phyloP scores from a whole-genome alignment of 441 rosid genomes.

The Bocquillonia castaneifolia region DNA sequence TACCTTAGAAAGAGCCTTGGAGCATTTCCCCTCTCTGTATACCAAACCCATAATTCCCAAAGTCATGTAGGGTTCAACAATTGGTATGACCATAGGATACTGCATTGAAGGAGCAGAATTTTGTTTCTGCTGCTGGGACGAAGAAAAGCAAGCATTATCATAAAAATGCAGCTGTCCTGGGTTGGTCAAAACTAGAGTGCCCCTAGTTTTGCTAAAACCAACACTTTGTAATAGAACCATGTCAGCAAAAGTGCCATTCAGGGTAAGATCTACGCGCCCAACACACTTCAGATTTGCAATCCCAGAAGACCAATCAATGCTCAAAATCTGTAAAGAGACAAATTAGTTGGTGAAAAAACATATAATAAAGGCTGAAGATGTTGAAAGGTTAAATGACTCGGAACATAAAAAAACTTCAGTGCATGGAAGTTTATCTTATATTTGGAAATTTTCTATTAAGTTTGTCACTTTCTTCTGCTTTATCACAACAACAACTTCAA shows the following conservation, averaged over 20 bases:
- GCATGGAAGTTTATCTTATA: background rate
- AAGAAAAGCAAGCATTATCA: slow-evolving; percentile 39
- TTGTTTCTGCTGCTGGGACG: slow-evolving; percentile 44
- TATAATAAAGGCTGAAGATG: background rate
- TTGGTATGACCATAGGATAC: slow-evolving; percentile 45
- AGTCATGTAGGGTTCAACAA: slow-evolving; percentile 46
- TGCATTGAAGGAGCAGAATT: slow-evolving; percentile 36
- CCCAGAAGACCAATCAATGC: slow-evolving; percentile 56
- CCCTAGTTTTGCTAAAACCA: slow-evolving; percentile 30
- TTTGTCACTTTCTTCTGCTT: background rate
- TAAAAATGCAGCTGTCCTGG: slow-evolving; percentile 61
- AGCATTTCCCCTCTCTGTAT: slow-evolving; percentile 31
- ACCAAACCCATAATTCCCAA: slow-evolving; percentile 35
- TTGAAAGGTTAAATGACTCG: background rate
- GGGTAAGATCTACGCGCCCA: slow-evolving; percentile 49
- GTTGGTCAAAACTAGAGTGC: slow-evolving; percentile 51
- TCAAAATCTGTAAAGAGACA: slow-evolving; percentile 45
- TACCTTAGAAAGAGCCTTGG: slow-evolving; percentile 58
- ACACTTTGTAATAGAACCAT: slow-evolving; percentile 38
- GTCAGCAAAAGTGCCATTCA: slow-evolving; percentile 54
- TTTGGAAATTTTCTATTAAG: background rate
- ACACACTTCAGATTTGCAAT: slow-evolving; percentile 36
- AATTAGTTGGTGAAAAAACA: slow-evolving; percentile 15
- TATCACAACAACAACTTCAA: slow-evolving; percentile 7
- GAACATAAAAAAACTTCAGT: too few species aligned